Base-by-base conservation (phyloP, 2,329 filamentous ascomycete species). In the Scedosporium boydii region DNA sequence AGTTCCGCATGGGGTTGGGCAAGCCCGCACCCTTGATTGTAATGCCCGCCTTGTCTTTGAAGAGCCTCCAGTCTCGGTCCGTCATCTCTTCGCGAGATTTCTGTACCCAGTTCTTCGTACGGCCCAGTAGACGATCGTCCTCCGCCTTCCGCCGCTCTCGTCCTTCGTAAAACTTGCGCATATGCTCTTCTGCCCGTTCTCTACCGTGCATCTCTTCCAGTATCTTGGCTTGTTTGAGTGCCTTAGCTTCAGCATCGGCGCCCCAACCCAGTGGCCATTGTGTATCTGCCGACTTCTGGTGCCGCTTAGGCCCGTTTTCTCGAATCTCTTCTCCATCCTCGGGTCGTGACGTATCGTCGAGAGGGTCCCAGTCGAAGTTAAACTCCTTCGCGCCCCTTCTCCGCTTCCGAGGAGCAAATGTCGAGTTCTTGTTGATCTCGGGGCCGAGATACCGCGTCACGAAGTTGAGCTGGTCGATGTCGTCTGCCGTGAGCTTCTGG, bases 41-140 rank as follows among this genome's bases (percentile, higher is more conserved):
- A 72, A 99, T 99, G 69, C 95, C 96, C 78, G 96, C 98, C 75
- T 99, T 93, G 74, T 98, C 95, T 77, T 98, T 99, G 86, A 99
- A 97, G 69, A 99, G 98, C 72, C 95, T 90, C 95, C 95, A 99
- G 75, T 99, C 95, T 73, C 95, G 84, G 76, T 98, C 93, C 65
- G 91, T 90, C 95, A 99, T 99, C 69, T 96, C 90, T 14, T 90
- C 86, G 65, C 98, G 79, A 65, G 82, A 84, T 85, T 99, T 99
- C 72, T 97, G 91, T 62, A 90, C 92, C 95, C 95, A 99, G 75
- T 96, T 92, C 74, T 93, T 93, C 69, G 96, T 93, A 63, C 96
- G 81, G 41, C 87, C 88, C 66, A 88, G 91, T 14, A 59, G 27
- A 65, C 89, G 84, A 64, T 82, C 80, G 10, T 87, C 86, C 66